Conservation (phyloP, 1,139 yeast genomes). For the Eremothecium cymbalariae region DNA sequence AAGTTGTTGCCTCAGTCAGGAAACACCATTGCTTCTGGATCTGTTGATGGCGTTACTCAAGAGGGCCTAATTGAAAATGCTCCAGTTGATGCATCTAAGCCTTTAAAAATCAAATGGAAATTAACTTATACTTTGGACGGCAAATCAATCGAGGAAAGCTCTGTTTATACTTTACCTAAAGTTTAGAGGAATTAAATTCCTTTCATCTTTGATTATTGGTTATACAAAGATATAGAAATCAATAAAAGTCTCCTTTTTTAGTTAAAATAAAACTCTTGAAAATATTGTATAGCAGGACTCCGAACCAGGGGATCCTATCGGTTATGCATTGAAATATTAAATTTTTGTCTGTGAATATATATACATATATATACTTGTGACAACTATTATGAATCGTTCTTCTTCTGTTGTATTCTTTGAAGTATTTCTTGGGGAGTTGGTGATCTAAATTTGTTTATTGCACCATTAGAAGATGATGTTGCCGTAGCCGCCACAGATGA, state of each 20-base stretch:
- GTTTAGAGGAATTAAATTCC: conserved; percentile 18
- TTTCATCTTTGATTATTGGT: too few species aligned
- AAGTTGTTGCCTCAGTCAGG: conserved; percentile 64
- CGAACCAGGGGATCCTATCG: neutral
- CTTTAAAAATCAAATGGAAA: conserved; percentile 77
- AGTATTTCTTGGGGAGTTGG: conserved; percentile 32
- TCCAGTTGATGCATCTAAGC: conserved; percentile 27
- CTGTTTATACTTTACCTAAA: conserved; percentile 40
- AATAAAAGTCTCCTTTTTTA: too few species aligned
- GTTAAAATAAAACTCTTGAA: too few species aligned
- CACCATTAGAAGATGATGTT: neutral
- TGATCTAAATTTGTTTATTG: conserved; percentile 17
- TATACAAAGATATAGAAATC: too few species aligned
- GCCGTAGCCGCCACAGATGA: neutral
- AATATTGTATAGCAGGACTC: too few species aligned
- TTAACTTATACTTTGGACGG: conserved; percentile 49
- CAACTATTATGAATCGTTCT: conserved; percentile 4
- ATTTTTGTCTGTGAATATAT: too few species aligned
- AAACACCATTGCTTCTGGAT: conserved; percentile 44
- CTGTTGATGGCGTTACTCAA: conserved; percentile 43
- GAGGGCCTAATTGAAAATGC: conserved; percentile 44
- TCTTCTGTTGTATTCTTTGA: conserved; percentile 27
- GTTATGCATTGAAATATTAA: neutral
- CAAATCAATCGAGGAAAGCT: conserved; percentile 45
- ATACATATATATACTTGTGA: neutral